phyloP scores from a whole-genome alignment of 1,139 yeast genomes.

The Nadsonia commutata region DNA sequence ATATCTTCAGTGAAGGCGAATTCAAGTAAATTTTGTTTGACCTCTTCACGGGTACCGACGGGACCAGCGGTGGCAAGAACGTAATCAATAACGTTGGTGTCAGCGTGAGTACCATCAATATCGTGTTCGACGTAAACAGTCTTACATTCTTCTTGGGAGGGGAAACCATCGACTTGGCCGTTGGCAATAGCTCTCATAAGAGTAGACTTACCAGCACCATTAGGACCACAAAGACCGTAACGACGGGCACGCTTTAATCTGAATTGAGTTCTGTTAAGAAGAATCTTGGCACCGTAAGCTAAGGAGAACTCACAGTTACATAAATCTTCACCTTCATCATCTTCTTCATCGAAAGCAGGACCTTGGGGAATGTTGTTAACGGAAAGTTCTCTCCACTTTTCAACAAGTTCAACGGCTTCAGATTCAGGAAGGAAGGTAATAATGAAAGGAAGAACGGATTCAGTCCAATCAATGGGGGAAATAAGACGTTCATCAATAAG shows the following conservation, averaged over 20 bases:
- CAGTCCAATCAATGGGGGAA: constrained; percentile 83
- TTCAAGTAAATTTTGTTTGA: constrained; percentile 56
- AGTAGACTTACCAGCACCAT: constrained; percentile 99
- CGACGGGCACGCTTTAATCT: constrained; percentile 99
- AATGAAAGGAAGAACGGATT: constrained; percentile 81
- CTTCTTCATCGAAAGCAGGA: constrained; percentile 94
- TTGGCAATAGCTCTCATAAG: constrained; percentile 99
- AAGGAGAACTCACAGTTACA: constrained; percentile 99
- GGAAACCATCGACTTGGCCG: constrained; percentile 99
- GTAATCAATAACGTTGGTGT: constrained; percentile 82
- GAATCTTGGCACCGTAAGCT: constrained; percentile 99
- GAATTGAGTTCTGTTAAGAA: constrained; percentile 97
- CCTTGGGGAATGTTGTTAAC: constrained; percentile 96
- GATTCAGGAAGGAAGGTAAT: constrained; percentile 90
- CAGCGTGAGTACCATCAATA: constrained; percentile 96
- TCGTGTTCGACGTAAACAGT: constrained; percentile 99
- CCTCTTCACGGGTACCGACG: constrained; percentile 56
- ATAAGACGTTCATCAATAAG: constrained; percentile 96
- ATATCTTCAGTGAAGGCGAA: constrained; percentile 87
- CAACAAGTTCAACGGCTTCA: constrained; percentile 81
- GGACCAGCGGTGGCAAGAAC: constrained; percentile 53
- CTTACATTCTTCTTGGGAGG: constrained; percentile 95
- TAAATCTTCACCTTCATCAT: constrained; percentile 98
- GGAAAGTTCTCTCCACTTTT: constrained; percentile 90
- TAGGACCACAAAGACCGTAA: constrained; percentile 99